Evolutionary conservation across 2,329 filamentous ascomycete genomes (phyloP), one percentile per base, ranked within the genome.

Genomic region (Penicillium brevicompactum): DNA sequence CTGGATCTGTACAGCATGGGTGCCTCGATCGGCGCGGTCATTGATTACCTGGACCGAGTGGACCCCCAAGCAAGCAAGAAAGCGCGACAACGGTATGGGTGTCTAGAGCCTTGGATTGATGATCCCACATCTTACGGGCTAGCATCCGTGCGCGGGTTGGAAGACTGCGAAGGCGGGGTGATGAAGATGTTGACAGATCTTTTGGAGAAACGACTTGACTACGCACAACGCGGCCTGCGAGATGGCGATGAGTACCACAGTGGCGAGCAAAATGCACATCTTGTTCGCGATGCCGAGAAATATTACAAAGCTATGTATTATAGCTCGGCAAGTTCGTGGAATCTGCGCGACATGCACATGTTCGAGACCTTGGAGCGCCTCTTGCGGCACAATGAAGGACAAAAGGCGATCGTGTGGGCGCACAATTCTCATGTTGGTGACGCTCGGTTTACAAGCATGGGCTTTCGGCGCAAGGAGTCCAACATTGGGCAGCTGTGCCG

Each of bases 401-500:
- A 63, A 10, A 82, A 81, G 55, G 79, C 78, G 0, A 74, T 83
- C 4, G 76, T 83, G 10, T 84, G 80, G 80, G 80, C 81, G 24
- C 80, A 82, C 59, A 82, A 82, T 55, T 80, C 76, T 47, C 81
- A 83, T 47, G 66, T 81, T 10, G 81, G 80, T n/a, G 81, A 83
- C 59, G 80, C 80, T n/a, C 73, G 80, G 14, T 77, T 74, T 32
- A 82, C 79, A 5, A 76, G 74, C 51, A 82, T 82, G 80, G 76
- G 79, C 9, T 68, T 63, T 32, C 63, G 69, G 3, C 67, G 72
- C 16, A 74, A 74, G 7, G 78, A 82, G 63, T 63, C 82, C 46
- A 83, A 82, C 58, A 70, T 83, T n/a, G 81, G 81, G 0, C 81
- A 83, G 65, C 66, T 83, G n/a, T 82, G 79, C 63, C 76, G 77